Base-by-base conservation (phyloP, 2,329 filamentous ascomycete genomes). In the Cladosporium colombiae region DNA sequence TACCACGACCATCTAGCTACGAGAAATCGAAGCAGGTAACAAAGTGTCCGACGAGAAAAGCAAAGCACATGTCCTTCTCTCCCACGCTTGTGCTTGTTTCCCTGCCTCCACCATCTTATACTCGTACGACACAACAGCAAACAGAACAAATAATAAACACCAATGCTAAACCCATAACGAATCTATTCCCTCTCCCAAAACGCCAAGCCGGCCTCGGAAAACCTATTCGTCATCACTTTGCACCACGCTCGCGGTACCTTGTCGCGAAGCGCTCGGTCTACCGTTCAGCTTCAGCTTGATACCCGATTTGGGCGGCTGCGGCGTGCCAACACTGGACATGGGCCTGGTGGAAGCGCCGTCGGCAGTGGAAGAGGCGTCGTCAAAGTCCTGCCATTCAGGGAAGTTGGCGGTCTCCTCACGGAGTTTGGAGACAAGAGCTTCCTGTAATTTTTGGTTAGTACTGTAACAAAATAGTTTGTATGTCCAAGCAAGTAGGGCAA, bases 281-380 rank as follows among this genome's bases (percentile, higher is more conserved):
- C 73, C 73, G 61, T 74, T 90, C 68, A 94, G 82, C 81, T 90
- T 93, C 78, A 94, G 73, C 74, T 85, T 93, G 65, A 89, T 83
- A 4, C 86, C 87, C 16, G 82, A 79, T 60, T 71, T 74, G 56
- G 23, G 83, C 78, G 29, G 83, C 77, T 67, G 82, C 77, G 91
- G 90, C 29, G 91, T 93, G 60, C 85, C 84, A 21, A 83, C 83
- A 66, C 80, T 85, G 6, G 86, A 84, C 16, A 81, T 80, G 23
- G 81, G 80, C 23, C 80, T 80, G 8, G 82, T 83, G 8, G 83
- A 84, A 49, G 74, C 76, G 21, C 82, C 83, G 68, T 86, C 85
- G 33, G 80, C 83, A 61, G 71, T 74, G 4, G 78, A 78, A 18
- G 81, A 80, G n/a, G 75, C 79, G 14, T 79, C 77, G 60, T 88